phyloP scores from a whole-genome alignment of 768 basidiomycete genomes.

The Phlegmacium glaucopus region DNA sequence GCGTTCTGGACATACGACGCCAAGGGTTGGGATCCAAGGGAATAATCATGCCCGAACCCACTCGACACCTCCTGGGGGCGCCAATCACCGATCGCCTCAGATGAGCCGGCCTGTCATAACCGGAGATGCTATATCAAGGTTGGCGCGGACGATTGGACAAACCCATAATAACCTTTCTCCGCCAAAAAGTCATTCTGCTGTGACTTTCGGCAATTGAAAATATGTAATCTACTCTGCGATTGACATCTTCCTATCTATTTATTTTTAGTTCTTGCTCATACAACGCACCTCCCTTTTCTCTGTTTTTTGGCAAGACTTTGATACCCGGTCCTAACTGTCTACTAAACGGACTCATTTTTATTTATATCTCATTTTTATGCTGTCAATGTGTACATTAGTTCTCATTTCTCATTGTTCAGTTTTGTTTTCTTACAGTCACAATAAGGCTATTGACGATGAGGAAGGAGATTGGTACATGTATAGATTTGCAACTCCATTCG shows the following conservation, averaged over 20 bases:
- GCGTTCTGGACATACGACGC: constrained; percentile 43
- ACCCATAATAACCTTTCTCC: constrained; percentile 7
- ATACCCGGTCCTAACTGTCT: too few species aligned
- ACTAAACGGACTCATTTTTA: too few species aligned
- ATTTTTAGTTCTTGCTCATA: too few species aligned
- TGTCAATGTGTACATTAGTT: too few species aligned
- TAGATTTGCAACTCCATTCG: neutral
- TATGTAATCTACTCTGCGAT: neutral
- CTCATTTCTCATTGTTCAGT: too few species aligned
- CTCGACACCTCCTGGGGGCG: constrained; percentile 54
- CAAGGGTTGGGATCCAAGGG: constrained; percentile 32
- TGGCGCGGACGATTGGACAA: constrained; percentile 60
- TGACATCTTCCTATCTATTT: too few species aligned
- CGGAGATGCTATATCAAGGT: constrained; percentile 62
- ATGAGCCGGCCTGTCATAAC: constrained; percentile 66
- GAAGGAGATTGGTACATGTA: neutral
- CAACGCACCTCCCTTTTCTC: too few species aligned
- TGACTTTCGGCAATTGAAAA: neutral
- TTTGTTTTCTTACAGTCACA: neutral
- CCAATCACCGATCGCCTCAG: constrained; percentile 32
- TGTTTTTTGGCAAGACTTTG: too few species aligned
- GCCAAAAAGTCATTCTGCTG: constrained; percentile 5
- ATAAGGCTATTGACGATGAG: neutral
- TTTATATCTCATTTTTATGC: too few species aligned
- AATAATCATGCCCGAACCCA: constrained; percentile 52